Evolutionary conservation across 2,329 filamentous ascomycete genomes (phyloP).

Genomic region (Pseudogymnoascus sp.): DNA sequence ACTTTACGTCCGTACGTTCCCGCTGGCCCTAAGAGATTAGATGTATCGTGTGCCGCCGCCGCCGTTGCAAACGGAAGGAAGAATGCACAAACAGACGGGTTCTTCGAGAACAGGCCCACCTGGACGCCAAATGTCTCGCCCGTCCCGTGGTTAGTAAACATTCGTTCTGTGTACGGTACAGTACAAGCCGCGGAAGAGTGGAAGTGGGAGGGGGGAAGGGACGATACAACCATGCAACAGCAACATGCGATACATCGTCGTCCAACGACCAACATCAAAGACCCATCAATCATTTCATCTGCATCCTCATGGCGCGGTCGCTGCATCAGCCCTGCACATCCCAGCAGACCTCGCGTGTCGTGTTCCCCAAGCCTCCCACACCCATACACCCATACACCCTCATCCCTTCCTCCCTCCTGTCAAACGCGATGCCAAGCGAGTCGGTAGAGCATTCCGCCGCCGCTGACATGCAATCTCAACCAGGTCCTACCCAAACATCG

Average conservation of each 20-base stretch:
- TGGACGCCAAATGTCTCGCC: conserved; percentile 4
- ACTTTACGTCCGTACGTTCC: not conserved
- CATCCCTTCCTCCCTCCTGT: not conserved
- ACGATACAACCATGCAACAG: not conserved
- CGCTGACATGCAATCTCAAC: conserved; percentile 1
- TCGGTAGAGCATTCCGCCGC: conserved; percentile 7
- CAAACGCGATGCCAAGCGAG: conserved; percentile 2
- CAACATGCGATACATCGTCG: conserved; percentile 4
- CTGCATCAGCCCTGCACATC: not conserved
- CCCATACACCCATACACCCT: not conserved
- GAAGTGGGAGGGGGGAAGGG: not conserved
- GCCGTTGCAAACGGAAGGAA: not conserved
- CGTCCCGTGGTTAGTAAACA: not conserved
- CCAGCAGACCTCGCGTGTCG: not conserved
- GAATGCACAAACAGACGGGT: not conserved
- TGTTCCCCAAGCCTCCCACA: not conserved
- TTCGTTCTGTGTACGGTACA: not conserved
- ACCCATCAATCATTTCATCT: conserved; percentile 6
- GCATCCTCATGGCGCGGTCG: not conserved
- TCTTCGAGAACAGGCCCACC: not conserved
- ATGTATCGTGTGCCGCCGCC: not conserved
- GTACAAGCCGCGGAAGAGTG: not conserved
- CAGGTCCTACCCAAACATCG: not conserved
- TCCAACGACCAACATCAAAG: not conserved
- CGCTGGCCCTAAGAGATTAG: not conserved